Base-by-base conservation (phyloP, 2,329 filamentous ascomycete genomes). In the Cyphellophora attinorum region DNA sequence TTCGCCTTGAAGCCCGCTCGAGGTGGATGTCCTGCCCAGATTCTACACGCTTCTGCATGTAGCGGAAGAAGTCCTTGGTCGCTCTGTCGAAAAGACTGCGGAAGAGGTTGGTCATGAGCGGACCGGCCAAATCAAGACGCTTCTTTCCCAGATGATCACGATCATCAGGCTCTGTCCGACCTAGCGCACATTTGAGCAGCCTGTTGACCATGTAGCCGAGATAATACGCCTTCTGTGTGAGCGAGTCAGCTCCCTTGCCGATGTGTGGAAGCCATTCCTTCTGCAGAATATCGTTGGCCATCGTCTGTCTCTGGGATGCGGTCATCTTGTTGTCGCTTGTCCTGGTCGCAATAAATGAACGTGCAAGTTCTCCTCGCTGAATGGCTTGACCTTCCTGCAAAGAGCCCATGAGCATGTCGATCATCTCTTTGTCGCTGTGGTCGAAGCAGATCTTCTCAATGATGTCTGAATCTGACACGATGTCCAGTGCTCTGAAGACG, bases 111-210 rank as follows among this genome's bases (percentile, higher is more conserved):
- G 89, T 89, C 48, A 98, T 76, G 38, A 98, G 70, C 19, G 91
- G 89, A 45, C 91, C 91, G 37, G 91, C 89, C 51, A 98, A 72
- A 66, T 98, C 91, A 38, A 98, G 71, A 47, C 91, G 82, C 72
- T 98, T 98, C 73, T 96, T 96, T 52, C 91, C 91, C 54, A 98
- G 95, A 59, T 98, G 93, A 67, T 98, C 91, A 67, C 91, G 84
- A 55, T 98, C 91, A 53, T 98, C 91, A 16, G 86, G 85, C 56
- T 96, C 91, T 43, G 86, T 81, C 42, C 91, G 81, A 33, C 91
- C 93, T 31, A 98, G 72, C 35, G 88, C 85, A 56, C 88, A 94
- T 59, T 95, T 89, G 15, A 96, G 70, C 50, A 98, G 73, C 56
- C 91, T 83, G 61, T 98, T 89, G 30, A 96, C 85, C 89, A 98